These are phyloP conservation scores for Septoria linicola DNA, from an alignment of 2,329 filamentous ascomycete species.

Conservation along the genomic window DNA sequence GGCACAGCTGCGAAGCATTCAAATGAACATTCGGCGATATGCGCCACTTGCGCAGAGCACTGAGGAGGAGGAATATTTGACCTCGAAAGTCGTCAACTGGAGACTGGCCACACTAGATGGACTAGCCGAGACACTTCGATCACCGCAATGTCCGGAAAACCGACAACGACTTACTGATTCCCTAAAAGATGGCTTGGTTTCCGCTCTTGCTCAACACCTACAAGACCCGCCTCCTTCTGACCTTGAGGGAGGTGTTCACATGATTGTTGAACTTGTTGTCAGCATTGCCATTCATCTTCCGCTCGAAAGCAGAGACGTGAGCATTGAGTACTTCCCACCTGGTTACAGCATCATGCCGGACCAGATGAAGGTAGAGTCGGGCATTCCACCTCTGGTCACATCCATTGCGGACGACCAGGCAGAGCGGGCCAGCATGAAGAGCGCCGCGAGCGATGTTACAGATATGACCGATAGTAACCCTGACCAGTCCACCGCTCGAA, in stretches of 20 bases:
- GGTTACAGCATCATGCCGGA: slow-evolving; percentile 67
- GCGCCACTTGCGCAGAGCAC: slow-evolving; percentile 71
- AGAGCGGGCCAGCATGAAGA: slow-evolving; percentile 43
- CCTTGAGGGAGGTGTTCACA: slow-evolving; percentile 81
- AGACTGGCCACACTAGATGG: slow-evolving; percentile 90
- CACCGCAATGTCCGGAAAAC: slow-evolving; percentile 64
- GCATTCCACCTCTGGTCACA: slow-evolving; percentile 48
- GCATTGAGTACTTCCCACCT: slow-evolving; percentile 80
- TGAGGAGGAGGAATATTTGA: slow-evolving; percentile 86
- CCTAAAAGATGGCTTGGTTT: slow-evolving; percentile 69
- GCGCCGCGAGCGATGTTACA: slow-evolving; percentile 38
- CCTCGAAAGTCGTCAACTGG: slow-evolving; percentile 87
- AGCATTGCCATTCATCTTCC: slow-evolving; percentile 83
- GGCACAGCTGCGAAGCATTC: slow-evolving; percentile 76
- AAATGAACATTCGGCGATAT: slow-evolving; percentile 79
- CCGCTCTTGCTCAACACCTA: slow-evolving; percentile 70
- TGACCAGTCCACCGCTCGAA: slow-evolving; percentile 20
- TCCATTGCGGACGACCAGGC: slow-evolving; percentile 45
- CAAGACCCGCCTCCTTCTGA: slow-evolving; percentile 74
- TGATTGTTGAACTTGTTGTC: slow-evolving; percentile 90
- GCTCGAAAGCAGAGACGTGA: slow-evolving; percentile 85
- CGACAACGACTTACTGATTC: slow-evolving; percentile 56
- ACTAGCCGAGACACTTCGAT: slow-evolving; percentile 68
- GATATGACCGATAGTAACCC: slow-evolving; percentile 32
- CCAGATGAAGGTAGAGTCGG: slow-evolving; percentile 79